phyloP scores from a whole-genome alignment of 2,329 filamentous ascomycete genomes.

The Fusarium transvaalense region DNA sequence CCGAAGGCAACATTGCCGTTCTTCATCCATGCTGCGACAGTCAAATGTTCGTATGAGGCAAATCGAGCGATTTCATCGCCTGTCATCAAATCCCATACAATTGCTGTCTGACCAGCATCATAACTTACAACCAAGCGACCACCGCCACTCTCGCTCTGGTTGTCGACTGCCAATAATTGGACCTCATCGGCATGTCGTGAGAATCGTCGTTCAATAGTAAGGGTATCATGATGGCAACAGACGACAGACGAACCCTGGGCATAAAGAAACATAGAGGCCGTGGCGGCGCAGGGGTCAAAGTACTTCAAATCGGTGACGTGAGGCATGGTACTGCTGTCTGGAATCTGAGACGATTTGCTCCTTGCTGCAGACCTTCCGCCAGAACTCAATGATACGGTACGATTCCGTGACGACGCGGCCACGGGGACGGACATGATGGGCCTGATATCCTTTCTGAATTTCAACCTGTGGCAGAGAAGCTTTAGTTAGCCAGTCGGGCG shows the following conservation, averaged over 20 bases:
- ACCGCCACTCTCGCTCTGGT: slow-evolving; percentile 85
- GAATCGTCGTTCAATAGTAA: slow-evolving; percentile 90
- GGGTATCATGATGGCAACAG: slow-evolving; percentile 90
- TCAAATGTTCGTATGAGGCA: slow-evolving; percentile 87
- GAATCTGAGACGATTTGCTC: slow-evolving; percentile 56
- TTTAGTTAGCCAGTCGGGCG: slow-evolving; percentile 41
- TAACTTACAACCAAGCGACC: slow-evolving; percentile 93
- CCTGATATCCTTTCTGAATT: slow-evolving; percentile 53
- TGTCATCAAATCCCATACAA: slow-evolving; percentile 96
- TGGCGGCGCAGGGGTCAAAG: slow-evolving; percentile 91
- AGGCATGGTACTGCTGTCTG: slow-evolving; percentile 66
- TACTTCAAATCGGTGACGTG: slow-evolving; percentile 64
- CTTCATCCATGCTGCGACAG: slow-evolving; percentile 92
- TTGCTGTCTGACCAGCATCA: slow-evolving; percentile 89
- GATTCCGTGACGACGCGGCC: slow-evolving; percentile 68
- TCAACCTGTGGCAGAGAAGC: slow-evolving; percentile 40
- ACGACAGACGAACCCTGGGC: slow-evolving; percentile 85
- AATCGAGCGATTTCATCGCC: slow-evolving; percentile 94
- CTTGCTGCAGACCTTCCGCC: slow-evolving; percentile 67
- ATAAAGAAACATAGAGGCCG: slow-evolving; percentile 90
- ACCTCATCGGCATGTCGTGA: slow-evolving; percentile 86
- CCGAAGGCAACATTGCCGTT: slow-evolving; percentile 98
- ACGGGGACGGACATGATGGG: slow-evolving; percentile 68
- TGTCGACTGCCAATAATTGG: slow-evolving; percentile 87
- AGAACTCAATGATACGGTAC: slow-evolving; percentile 70